A percentile compares a stretch with the other conserved stretches of the same genome.
These are phyloP conservation scores for Furcasterigmium furcatum DNA, from an alignment of 2,329 filamentous ascomycete species.

Conservation along the genomic window DNA sequence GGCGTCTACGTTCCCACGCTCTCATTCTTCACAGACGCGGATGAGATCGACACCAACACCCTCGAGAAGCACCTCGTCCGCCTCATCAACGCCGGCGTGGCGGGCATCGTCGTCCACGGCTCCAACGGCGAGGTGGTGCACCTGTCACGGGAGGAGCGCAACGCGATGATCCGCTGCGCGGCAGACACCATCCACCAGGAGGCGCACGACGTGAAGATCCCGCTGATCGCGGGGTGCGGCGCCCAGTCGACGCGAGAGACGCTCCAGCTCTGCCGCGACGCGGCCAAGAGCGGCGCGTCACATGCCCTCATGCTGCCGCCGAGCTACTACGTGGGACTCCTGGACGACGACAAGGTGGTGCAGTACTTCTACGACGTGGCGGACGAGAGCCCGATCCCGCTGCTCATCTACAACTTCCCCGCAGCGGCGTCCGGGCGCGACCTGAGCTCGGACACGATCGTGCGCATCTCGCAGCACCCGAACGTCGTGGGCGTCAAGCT, in stretches of 20 bases:
- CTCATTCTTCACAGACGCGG: slow-evolving; percentile 29
- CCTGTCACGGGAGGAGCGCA: slow-evolving; percentile 65
- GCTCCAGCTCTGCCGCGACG: slow-evolving; percentile 63
- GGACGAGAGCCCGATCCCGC: slow-evolving; percentile 51
- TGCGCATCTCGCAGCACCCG: slow-evolving; percentile 44
- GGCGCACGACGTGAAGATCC: slow-evolving; percentile 61
- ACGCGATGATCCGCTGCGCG: slow-evolving; percentile 64
- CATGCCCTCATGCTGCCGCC: slow-evolving; percentile 67
- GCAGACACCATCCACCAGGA: slow-evolving; percentile 61
- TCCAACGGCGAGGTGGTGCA: slow-evolving; percentile 75
- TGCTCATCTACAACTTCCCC: slow-evolving; percentile 64
- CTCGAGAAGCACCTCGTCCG: slow-evolving; percentile 29
- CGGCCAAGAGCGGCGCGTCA: slow-evolving; percentile 60
- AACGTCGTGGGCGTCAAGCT: slow-evolving; percentile 64
- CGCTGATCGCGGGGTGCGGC: slow-evolving; percentile 68
- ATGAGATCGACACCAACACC: slow-evolving; percentile 25
- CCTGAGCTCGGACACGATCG: slow-evolving; percentile 53
- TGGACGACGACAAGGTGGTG: slow-evolving; percentile 53
- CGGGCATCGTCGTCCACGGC: slow-evolving; percentile 66
- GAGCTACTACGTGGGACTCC: slow-evolving; percentile 62
- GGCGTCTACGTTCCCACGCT: slow-evolving; percentile 35
- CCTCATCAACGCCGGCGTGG: slow-evolving; percentile 53
- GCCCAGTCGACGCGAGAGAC: slow-evolving; percentile 66
- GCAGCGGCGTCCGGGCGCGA: slow-evolving; percentile 54
- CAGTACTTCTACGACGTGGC: slow-evolving; percentile 62